Evolutionary conservation across 2,329 filamentous ascomycete genomes (phyloP), one percentile per base, ranked within the genome.

Genomic region (Tympanopsis confertula): DNA sequence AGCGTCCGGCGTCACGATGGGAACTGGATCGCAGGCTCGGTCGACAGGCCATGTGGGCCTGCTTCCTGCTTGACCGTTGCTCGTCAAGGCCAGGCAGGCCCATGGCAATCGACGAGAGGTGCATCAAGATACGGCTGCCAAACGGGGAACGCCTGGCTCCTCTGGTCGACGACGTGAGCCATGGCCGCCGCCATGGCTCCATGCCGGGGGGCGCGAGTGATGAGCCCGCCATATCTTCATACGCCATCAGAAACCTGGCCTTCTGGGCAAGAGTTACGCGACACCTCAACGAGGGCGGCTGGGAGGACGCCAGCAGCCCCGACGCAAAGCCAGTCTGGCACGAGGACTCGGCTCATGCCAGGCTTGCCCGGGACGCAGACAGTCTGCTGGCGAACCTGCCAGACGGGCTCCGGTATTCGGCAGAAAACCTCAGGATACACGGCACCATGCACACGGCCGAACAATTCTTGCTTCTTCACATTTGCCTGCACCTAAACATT

Each of bases 21-120:
- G 22, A n/a, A n/a, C 22, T 7, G 22, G 91, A 96, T 55, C 81
- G 86, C 19, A 91, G 96, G 56, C 95, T 96, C 38, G 74, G 89
- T 42, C 69, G 91, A 47, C 75, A 91, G 40, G 91, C 87, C 2
- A 96, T 98, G 89, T 98, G 91, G 91, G 85, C 88, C 12, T 96
- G 89, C 54, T 94, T 94, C 51, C 59, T 95, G 40, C 95, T 96
- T 88, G 91, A 98, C 55, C 78, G 89, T 0, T 95, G 95, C 58
- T 95, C 89, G 0, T 95, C 88, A 1, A 89, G 89, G 2, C 93
- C 86, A 2, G 88, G 95, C 50, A 74, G 89, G 26, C 91, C 91
- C 15, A 85, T 86, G 38, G 94, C 95, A 47, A 82, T 94, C 39
- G 82, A 85, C 46, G 87, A 95, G 55, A 85, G 91, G 45, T 86